Evolutionary conservation across 129 eudicot species (phyloP).

Genomic region (Logfia minima): DNA sequence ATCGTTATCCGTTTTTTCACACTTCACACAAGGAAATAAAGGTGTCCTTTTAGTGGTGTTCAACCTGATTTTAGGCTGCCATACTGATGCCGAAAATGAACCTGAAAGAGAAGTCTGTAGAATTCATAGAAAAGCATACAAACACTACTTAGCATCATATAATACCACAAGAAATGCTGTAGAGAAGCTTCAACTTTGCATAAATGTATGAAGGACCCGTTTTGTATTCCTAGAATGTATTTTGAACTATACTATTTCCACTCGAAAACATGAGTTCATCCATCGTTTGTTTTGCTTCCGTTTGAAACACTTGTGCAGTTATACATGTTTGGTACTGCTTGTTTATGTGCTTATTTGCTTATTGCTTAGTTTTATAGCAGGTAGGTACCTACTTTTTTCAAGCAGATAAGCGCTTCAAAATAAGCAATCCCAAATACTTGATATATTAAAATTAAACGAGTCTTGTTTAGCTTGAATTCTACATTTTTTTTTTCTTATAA

Average conservation of each 20-base stretch:
- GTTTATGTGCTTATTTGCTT: no score
- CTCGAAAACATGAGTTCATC: no score
- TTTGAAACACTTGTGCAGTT: background rate
- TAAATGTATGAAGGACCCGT: background rate
- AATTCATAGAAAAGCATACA: constrained; percentile 27
- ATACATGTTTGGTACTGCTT: no score
- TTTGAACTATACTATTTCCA: background rate
- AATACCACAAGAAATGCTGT: background rate
- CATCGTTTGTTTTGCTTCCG: no score
- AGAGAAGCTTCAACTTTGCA: background rate
- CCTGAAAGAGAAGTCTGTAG: constrained; percentile 51
- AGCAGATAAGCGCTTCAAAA: no score
- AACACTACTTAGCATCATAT: constrained; percentile 4
- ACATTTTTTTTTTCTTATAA: no score
- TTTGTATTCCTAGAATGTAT: background rate
- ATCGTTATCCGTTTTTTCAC: constrained; percentile 60
- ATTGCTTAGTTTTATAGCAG: no score
- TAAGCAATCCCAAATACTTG: no score
- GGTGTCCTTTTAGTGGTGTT: constrained; percentile 36
- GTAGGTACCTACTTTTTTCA: no score
- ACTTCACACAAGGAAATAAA: constrained; percentile 54
- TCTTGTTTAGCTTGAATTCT: no score
- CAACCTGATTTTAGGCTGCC: constrained; percentile 42
- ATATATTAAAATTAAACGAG: no score
- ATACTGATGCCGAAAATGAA: constrained; percentile 44